Evolutionary conservation across 306 rosid genomes (phyloP), one percentile per base, ranked within the genome.

Genomic region (Prunus dulcis): DNA sequence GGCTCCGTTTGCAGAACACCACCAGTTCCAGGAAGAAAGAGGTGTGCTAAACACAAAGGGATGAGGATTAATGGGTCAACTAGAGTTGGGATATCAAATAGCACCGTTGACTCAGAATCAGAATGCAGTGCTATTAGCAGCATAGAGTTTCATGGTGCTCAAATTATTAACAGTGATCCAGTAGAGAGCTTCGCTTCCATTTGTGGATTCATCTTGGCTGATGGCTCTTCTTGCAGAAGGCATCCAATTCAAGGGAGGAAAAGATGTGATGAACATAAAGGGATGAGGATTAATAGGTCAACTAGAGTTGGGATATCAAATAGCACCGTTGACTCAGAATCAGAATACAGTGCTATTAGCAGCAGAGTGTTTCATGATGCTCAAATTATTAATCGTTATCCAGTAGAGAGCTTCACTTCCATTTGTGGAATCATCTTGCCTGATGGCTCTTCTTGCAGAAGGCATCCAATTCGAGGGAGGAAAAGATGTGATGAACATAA

Each of bases 31-130:
- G 88, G 95, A 86, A 87, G 93, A 82, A 67, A 82, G 82, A 87
- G 97, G 87, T 93, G 98, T 82, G 74, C 81, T 62, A 88, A 87
- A 72, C 98, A 93, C 84, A 87, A 84, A 81, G 97, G 97, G 75
- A 86, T 87, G 96, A 91, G 78, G 82, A 61, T 72, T 76, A 80
- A 76, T 32, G 79, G 67, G 57, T 58, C 71, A 55, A 67, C 28
- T 66, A 50, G 62, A 51, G 79, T 47, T 3, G 27, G 53, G 56
- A 80, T 84, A 52, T 79, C 81, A 50, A 81, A 63, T 64, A 68
- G 66, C 69, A 71, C 3, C 67, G 27, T 55, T 3, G 68, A 14
- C 58, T n/a, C 69, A 52, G 64, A 78, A 58, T n/a, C 69, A 52
- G 64, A 78, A 58, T 17, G 61, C 62, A 64, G 27, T 66, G 61